Conservation (phyloP, 257 asterid genomes). For the Solanum dulcamara region DNA sequence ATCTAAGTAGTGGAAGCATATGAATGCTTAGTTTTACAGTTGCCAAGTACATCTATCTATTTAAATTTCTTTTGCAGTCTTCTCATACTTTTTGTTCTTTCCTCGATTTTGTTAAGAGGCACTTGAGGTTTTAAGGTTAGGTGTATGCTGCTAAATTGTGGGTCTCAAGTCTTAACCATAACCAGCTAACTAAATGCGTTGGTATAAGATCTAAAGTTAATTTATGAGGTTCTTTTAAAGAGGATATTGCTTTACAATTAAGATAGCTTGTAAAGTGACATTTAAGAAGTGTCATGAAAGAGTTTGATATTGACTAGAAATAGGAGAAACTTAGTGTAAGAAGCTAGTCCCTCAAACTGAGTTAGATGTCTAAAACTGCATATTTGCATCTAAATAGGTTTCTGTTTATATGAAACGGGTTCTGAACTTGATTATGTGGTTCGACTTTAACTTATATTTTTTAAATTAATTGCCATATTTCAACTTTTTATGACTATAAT, state of each 20-base stretch:
- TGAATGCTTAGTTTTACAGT: background rate
- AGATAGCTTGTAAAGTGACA: background rate
- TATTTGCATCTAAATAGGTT: background rate
- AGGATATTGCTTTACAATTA: background rate
- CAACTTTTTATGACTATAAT: background rate
- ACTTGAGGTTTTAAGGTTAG: background rate
- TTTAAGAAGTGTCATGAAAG: background rate
- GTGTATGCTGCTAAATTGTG: background rate
- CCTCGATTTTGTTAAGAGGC: background rate
- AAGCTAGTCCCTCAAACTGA: background rate
- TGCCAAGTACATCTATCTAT: background rate
- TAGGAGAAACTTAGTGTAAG: background rate
- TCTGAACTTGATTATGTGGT: background rate
- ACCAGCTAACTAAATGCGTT: background rate
- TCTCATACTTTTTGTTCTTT: background rate
- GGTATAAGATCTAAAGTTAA: background rate
- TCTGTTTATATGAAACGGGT: background rate
- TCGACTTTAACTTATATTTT: background rate
- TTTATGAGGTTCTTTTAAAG: background rate
- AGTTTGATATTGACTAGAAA: background rate
- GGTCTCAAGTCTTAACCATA: background rate
- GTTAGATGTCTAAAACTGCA: background rate
- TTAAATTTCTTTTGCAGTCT: background rate
- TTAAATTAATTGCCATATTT: background rate
- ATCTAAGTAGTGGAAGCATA: background rate